A percentile compares a stretch with the other conserved stretches of the same genome.
Conservation (phyloP, 306 rosid species). For the Sphenostylis stenocarpa region DNA sequence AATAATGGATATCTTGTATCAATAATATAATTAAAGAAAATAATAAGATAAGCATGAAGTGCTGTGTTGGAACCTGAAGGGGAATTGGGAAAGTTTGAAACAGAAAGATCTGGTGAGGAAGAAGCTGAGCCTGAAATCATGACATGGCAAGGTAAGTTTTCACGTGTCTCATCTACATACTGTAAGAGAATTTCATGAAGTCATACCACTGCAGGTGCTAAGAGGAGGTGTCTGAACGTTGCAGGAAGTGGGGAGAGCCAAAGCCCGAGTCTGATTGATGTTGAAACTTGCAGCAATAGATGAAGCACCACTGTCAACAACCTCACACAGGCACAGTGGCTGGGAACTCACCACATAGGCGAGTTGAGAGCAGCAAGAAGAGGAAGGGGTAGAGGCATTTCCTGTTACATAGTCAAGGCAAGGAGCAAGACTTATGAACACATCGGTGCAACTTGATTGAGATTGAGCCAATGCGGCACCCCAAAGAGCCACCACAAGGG, state of each 20-base stretch:
- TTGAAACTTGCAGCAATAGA: conserved; percentile 45
- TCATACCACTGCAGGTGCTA: conserved; percentile 46
- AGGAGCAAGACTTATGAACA: conserved; percentile 50
- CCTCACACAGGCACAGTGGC: conserved; percentile 62
- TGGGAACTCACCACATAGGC: conserved; percentile 49
- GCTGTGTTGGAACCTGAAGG: conserved; percentile 46
- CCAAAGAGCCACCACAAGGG: conserved; percentile 27
- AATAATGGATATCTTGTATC: no score
- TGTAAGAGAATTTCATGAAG: background rate
- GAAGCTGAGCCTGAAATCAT: conserved; percentile 33
- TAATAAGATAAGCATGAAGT: background rate
- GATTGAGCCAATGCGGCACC: conserved; percentile 42
- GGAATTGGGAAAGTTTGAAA: conserved; percentile 32
- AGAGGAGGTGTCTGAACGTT: conserved; percentile 55
- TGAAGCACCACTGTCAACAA: conserved; percentile 47
- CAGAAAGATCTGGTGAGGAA: conserved; percentile 33
- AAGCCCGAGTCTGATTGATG: conserved; percentile 62
- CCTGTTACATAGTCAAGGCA: conserved; percentile 63
- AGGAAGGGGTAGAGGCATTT: conserved; percentile 44
- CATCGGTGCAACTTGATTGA: conserved; percentile 51
- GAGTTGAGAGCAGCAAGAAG: conserved; percentile 60
- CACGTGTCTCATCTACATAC: background rate
- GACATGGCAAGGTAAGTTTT: background rate
- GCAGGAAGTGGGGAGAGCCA: conserved; percentile 53
- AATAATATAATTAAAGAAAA: no score